A percentile compares a stretch with the other conserved stretches of the same genome.
These are phyloP conservation scores for Xanthoceras sorbifolium DNA, from an alignment of 345 rosid genomes.

Conservation along the genomic window DNA sequence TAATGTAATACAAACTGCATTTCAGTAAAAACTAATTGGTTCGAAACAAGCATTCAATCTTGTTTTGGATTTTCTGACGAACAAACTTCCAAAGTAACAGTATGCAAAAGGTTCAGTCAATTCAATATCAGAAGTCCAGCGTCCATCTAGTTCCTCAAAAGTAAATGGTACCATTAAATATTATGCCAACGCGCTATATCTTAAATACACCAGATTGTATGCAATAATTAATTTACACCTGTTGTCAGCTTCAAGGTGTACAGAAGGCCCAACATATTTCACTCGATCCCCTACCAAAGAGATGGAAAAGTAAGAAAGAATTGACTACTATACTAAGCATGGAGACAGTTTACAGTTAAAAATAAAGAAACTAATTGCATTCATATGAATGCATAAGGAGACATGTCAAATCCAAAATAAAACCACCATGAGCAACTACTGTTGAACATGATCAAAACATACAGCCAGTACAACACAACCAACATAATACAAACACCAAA, in stretches of 20 bases:
- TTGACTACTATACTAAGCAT: background rate
- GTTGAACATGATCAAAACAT: background rate
- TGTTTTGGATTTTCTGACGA: background rate
- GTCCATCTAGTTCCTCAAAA: background rate
- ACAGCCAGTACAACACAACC: background rate
- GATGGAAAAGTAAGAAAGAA: slow-evolving; percentile 1
- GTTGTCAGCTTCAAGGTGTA: slow-evolving; percentile 51
- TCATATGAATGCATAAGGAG: background rate
- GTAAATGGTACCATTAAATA: background rate
- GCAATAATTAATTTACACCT: slow-evolving; percentile 47
- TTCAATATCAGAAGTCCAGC: background rate
- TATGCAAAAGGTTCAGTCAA: background rate
- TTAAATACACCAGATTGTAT: background rate
- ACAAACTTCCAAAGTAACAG: background rate
- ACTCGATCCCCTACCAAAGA: slow-evolving; percentile 82
- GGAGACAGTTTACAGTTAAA: background rate
- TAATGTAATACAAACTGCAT: background rate
- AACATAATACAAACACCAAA: background rate
- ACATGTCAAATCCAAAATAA: slow-evolving; percentile 1
- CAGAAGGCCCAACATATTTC: slow-evolving; percentile 72
- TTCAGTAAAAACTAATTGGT: background rate
- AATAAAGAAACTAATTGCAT: background rate
- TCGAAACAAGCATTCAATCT: slow-evolving; percentile 1
- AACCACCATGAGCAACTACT: background rate
- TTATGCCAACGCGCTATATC: background rate